A percentile compares a stretch with the other conserved stretches of the same genome.
Conservation (phyloP, 352 stramenopile species). For the Phytopythium aichiense region DNA sequence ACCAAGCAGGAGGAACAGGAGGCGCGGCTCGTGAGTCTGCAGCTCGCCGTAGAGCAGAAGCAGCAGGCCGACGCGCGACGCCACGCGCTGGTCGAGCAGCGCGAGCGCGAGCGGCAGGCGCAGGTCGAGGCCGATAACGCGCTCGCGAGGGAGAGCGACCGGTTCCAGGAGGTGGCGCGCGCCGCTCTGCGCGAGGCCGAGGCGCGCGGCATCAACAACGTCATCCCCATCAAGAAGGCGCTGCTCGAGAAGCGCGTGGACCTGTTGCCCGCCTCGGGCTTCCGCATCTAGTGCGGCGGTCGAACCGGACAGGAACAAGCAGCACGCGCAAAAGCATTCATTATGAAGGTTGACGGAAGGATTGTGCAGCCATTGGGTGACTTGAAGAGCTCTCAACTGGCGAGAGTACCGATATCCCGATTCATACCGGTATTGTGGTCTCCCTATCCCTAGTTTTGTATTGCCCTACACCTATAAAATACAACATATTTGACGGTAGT, state of each 20-base stretch:
- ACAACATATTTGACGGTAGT: no score
- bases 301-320: no score
- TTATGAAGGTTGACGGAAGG: no score
- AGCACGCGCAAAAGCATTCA: no score
- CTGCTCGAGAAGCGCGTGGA: constrained; percentile 68
- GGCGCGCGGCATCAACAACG: constrained; percentile 48
- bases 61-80: constrained; percentile 69
- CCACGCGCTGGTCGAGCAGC: constrained; percentile 41
- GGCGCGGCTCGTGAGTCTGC: constrained; percentile 46
- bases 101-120: constrained; percentile 22
- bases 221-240: constrained; percentile 72
- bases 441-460: no score
- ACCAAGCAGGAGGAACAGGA: constrained; percentile 61
- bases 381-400: no score
- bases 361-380: no score
- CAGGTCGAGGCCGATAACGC: constrained; percentile 27
- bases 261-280: constrained; percentile 61
- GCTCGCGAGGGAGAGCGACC: constrained; percentile 46
- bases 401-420: no score
- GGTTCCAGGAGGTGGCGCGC: constrained; percentile 52
- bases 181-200: constrained; percentile 57
- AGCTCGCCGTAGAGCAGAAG: constrained; percentile 65
- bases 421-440: no score
- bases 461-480: no score
- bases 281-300: constrained; percentile 43